phyloP scores from a whole-genome alignment of 2,329 filamentous ascomycete species.

The Cercospora berteroae region DNA sequence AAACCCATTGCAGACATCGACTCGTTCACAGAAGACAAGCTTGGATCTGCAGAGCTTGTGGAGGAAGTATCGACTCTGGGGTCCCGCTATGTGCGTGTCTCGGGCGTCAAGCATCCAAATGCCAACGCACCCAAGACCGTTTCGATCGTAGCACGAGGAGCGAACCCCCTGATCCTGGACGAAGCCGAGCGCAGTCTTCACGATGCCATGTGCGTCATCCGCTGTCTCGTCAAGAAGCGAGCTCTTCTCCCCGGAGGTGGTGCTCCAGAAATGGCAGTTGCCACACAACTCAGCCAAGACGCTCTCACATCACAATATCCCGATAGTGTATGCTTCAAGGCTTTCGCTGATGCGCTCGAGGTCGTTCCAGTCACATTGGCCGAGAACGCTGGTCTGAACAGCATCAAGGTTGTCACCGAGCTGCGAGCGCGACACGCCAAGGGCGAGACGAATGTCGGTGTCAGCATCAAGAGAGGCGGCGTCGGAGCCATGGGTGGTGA shows the following conservation, averaged over 20 bases:
- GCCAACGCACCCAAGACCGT: slow-evolving; percentile 70
- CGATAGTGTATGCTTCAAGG: slow-evolving; percentile 98
- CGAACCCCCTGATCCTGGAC: slow-evolving; percentile 90
- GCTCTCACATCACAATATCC: slow-evolving; percentile 83
- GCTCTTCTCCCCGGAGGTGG: slow-evolving; percentile 97
- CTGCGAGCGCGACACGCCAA: slow-evolving; percentile 90
- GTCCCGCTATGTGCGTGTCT: slow-evolving; percentile 90
- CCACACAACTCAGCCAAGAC: slow-evolving; percentile 77
- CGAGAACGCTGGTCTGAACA: slow-evolving; percentile 96
- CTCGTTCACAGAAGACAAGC: slow-evolving; percentile 97
- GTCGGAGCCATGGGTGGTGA: slow-evolving; percentile 84
- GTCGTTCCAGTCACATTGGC: slow-evolving; percentile 94
- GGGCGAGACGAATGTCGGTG: slow-evolving; percentile 92
- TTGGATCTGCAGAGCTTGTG: slow-evolving; percentile 87
- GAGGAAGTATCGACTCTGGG: slow-evolving; percentile 88
- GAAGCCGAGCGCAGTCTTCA: slow-evolving; percentile 96
- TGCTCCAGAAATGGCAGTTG: slow-evolving; percentile 94
- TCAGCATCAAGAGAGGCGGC: slow-evolving; percentile 96
- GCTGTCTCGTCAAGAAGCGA: slow-evolving; percentile 98
- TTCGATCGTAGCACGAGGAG: slow-evolving; percentile 89
- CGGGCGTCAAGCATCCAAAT: slow-evolving; percentile 73
- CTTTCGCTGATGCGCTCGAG: slow-evolving; percentile 95
- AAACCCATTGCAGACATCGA: slow-evolving; percentile 98
- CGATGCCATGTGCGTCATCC: slow-evolving; percentile 95
- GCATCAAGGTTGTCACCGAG: slow-evolving; percentile 97